Evolutionary conservation across 306 rosid genomes (phyloP).

Genomic region (Quercus berberidifolia): DNA sequence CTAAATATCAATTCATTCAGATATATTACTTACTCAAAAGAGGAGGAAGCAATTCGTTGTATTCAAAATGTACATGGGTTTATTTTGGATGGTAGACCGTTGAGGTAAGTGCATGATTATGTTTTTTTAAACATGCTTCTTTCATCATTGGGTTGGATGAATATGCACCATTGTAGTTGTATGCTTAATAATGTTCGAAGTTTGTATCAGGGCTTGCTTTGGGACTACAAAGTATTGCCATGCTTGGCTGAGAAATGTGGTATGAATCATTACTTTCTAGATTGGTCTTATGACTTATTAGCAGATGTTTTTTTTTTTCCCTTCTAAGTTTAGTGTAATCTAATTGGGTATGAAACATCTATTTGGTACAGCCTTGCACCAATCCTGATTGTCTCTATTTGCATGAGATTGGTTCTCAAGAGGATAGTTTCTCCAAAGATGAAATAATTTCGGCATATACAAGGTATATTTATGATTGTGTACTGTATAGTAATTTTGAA

Average conservation of each 20-base stretch:
- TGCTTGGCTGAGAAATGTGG: slow-evolving; percentile 98
- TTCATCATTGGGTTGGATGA: not conserved
- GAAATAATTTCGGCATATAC: slow-evolving; percentile 88
- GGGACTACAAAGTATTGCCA: slow-evolving; percentile 99
- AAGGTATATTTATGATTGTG: slow-evolving; percentile 46
- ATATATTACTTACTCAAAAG: slow-evolving; percentile 95
- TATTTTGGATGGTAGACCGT: slow-evolving; percentile 85
- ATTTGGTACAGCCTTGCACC: slow-evolving; percentile 81
- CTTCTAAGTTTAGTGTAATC: not conserved
- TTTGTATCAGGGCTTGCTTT: slow-evolving; percentile 82
- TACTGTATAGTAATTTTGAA: not conserved
- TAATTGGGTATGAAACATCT: slow-evolving; percentile 1
- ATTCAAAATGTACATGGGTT: slow-evolving; percentile 99
- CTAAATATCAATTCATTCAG: slow-evolving; percentile 36
- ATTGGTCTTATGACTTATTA: slow-evolving; percentile 3
- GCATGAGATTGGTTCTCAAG: slow-evolving; percentile 88
- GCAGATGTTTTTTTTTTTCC: not conserved
- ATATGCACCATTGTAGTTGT: not conserved
- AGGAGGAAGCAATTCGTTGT: slow-evolving; percentile 96
- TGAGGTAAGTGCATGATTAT: slow-evolving; percentile 46
- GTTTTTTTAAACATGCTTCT: not conserved
- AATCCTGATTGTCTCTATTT: slow-evolving; percentile 95
- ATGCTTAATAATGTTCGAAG: not conserved
- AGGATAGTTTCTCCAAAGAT: slow-evolving; percentile 96
- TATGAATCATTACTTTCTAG: slow-evolving; percentile 33